A percentile compares a stretch with the other conserved stretches of the same genome.
phyloP scores from a whole-genome alignment of 2,329 filamentous ascomycete species.

The Aaosphaeria pasadenensis region DNA sequence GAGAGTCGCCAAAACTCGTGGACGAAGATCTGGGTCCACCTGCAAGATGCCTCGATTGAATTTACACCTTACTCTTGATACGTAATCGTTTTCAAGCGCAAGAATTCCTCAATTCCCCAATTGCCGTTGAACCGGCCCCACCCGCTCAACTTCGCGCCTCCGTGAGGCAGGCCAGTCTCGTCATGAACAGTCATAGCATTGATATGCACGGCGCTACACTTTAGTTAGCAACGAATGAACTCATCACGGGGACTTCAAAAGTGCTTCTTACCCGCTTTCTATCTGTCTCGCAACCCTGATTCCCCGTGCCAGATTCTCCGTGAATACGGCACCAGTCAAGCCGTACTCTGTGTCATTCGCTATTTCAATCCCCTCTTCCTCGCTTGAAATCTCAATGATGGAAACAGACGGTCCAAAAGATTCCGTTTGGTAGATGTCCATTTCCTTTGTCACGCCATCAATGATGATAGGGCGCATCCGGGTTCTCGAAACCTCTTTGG shows the following conservation, averaged over 20 bases:
- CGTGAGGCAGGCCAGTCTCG: slow-evolving; percentile 47
- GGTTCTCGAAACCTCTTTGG: slow-evolving; percentile 41
- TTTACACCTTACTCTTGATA: slow-evolving; percentile 27
- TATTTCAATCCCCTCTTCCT: slow-evolving; percentile 69
- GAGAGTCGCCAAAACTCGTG: too few species aligned
- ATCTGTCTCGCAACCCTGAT: slow-evolving; percentile 44
- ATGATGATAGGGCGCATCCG: slow-evolving; percentile 65
- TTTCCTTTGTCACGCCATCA: slow-evolving; percentile 62
- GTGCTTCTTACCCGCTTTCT: slow-evolving; percentile 53
- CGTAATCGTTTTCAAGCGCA: slow-evolving; percentile 42
- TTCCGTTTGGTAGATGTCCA: slow-evolving; percentile 74
- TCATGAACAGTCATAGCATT: slow-evolving; percentile 53
- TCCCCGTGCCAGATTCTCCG: slow-evolving; percentile 56
- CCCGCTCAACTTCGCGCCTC: slow-evolving; percentile 49
- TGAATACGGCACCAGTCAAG: slow-evolving; percentile 69
- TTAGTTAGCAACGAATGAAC: neutral
- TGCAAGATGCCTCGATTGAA: too few species aligned
- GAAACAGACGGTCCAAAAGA: slow-evolving; percentile 75
- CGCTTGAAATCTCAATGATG: slow-evolving; percentile 61
- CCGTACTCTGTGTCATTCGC: slow-evolving; percentile 85
- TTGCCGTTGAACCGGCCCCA: slow-evolving; percentile 48
- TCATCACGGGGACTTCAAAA: neutral
- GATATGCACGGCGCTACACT: slow-evolving; percentile 46
- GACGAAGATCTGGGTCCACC: too few species aligned
- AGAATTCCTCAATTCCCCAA: slow-evolving; percentile 47